Base-by-base conservation (phyloP, 352 stramenopile species). In the Phytopythium sindhum region DNA sequence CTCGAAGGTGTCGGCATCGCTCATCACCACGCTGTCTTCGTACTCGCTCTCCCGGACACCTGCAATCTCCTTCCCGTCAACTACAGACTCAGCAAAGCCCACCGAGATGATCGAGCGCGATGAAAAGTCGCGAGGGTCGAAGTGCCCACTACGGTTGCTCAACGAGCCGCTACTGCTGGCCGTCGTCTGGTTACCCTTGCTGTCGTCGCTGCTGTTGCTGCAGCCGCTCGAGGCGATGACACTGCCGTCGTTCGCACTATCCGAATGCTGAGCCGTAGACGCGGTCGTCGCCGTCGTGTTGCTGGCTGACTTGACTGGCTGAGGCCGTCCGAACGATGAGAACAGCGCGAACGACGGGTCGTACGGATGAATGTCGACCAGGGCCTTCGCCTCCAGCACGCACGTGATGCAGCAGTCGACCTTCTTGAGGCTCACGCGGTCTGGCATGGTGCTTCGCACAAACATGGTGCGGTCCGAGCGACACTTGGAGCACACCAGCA, bases 401-500 rank as follows among this genome's bases (percentile, higher is more conserved):
- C 75, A 84, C 33, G 57, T 72, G 19, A 72, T 65, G 57, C 77
- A 85, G 57, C 76, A 75, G 2, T 60, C n/a, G 23, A 80, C 66
- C 31, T 66, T 57, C 51, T 57, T 57, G 28, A 57, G 28, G 29
- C 51, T 57, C 6, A 57, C 28, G 21, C 15, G 28, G 26, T 26
- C n/a, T 14, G 26, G 9, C 28, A 57, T 23, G 14, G 51, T 44
- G 28, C 51, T 26, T 5, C 51, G 51, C 10, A 23, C 28, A 19
- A 57, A 57, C 51, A 57, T 57, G 29, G 51, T 57, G 51, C 51
- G 28, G 14, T 37, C 29, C 6, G 51, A 67, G 21, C 39, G 41
- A 41, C 61, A 72, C 50, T 68, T 68, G 23, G 61, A 62, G 50
- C 66, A 72, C 33, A 72, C 57, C 1, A 57, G 26, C 42, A 65